Evolutionary conservation across 306 rosid genomes (phyloP), one percentile per base, ranked within the genome.

Genomic region (Prunus kanzakura): DNA sequence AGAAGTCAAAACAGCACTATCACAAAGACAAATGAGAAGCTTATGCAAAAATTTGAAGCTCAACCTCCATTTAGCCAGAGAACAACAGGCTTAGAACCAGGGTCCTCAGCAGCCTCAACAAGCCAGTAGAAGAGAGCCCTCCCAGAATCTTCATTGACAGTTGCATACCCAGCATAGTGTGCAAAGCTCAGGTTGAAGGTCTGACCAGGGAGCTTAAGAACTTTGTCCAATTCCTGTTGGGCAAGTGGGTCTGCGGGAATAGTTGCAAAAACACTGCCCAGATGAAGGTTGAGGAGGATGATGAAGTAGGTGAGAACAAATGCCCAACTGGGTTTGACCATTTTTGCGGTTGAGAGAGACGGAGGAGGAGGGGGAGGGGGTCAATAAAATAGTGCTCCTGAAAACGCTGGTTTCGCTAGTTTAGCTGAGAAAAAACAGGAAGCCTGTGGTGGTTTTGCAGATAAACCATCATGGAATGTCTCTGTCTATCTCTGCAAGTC

Each of bases 41-140:
- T 54, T 32, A 11, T 3, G 64, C 32, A 41, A 1, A 51, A 58
- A 27, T 9, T 18, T 6, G 46, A 43, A 47, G 69, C 60, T 55
- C 9, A 30, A 90, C 96, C 93, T 88, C 96, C 96, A 54, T 87
- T 88, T 10, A 85, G 88, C 96, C 96, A 91, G 43, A 91, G 83
- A 77, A 91, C 78, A 70, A 91, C 77, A 71, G 96, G 96, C 76
- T 87, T 90, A 23, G 92, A 76, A 30, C 41, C 81, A 58, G 93
- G 88, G 23, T 88, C 87, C 45, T 76, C 62, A 2, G 35, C 78
- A 61, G 96, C 91, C 78, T 91, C 91, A 52, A 85, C 2, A 55
- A 90, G 84, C 96, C 96, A 90, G 45, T 91, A 91, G 73, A 91
- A 91, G 10, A 91, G 81, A 23, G 86, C 88, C 77, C 93, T 88